Conservation (phyloP, 345 rosid genomes). For the Eucalyptus globulus region DNA sequence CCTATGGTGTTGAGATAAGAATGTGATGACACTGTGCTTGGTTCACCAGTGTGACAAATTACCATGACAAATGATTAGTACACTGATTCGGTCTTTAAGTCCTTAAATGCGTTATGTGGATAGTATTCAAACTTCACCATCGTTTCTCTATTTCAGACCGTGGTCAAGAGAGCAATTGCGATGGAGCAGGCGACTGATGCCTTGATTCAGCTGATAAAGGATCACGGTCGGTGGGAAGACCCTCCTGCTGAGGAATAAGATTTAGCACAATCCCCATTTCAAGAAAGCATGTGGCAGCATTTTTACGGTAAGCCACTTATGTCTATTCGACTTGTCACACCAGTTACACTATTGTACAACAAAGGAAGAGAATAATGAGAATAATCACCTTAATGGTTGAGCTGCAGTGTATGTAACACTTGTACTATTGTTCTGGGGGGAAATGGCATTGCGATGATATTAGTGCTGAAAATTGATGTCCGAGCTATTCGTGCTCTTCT, state of each 20-base stretch:
- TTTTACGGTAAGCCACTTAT: neutral
- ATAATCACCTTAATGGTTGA: neutral
- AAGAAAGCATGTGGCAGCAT: neutral
- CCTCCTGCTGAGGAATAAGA: constrained; percentile 55
- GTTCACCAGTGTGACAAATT: neutral
- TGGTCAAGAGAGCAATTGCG: constrained; percentile 88
- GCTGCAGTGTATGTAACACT: neutral
- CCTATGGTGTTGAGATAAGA: neutral
- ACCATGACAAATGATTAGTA: neutral
- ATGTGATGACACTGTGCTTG: neutral
- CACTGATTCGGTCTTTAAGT: neutral
- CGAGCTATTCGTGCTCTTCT: neutral
- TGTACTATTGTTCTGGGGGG: neutral
- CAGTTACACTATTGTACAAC: neutral
- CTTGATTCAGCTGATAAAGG: constrained; percentile 83
- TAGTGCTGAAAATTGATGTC: neutral
- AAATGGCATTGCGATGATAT: neutral
- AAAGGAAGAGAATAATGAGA: neutral
- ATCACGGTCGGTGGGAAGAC: constrained; percentile 88
- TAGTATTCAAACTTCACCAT: neutral
- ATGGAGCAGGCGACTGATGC: constrained; percentile 87
- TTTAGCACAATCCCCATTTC: neutral
- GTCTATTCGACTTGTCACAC: neutral
- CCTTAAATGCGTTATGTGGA: neutral
- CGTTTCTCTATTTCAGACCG: constrained; percentile 39